Percentiles rank a stretch among this genome's conserved stretches.
Conservation (phyloP, 306 rosid species). For the Vigna trinervia region DNA sequence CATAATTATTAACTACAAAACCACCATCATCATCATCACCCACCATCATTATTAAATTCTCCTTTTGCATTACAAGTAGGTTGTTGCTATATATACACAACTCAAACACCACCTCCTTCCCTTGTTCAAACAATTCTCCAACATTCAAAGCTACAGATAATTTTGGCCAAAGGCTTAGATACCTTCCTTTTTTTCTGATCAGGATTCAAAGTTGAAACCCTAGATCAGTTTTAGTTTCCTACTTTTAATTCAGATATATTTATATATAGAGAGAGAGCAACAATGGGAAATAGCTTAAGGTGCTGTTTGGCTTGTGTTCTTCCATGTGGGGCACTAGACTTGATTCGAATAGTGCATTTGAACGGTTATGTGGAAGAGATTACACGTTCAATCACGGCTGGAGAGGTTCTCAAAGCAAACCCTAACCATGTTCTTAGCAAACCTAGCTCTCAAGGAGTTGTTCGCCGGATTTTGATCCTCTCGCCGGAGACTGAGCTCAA, state of each 20-base stretch:
- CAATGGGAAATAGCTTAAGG: conserved; percentile 93
- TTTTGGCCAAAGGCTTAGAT: neutral
- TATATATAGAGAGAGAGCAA: neutral
- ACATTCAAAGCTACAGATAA: conserved; percentile 10
- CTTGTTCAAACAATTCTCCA: conserved; percentile 37
- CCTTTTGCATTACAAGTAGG: conserved; percentile 43
- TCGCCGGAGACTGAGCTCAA: conserved; percentile 87
- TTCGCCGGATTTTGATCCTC: conserved; percentile 75
- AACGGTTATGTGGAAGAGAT: conserved; percentile 82
- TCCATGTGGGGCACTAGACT: conserved; percentile 93
- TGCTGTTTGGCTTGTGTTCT: conserved; percentile 94
- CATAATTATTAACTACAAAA: conserved; percentile 5
- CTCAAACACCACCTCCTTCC: conserved; percentile 33
- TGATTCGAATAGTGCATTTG: conserved; percentile 90
- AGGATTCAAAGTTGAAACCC: conserved; percentile 6
- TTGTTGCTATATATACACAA: conserved; percentile 55
- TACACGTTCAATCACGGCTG: conserved; percentile 73
- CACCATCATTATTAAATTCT: conserved; percentile 31
- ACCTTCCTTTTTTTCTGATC: conserved; percentile 27
- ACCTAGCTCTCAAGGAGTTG: conserved; percentile 77
- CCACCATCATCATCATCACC: neutral
- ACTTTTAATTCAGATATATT: neutral
- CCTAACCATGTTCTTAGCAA: conserved; percentile 86
- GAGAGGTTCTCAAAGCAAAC: conserved; percentile 75
- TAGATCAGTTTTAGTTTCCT: conserved; percentile 8